Evolutionary conservation across 805 yeast species (phyloP).

Genomic region (Cyberlindnera nakhonratchasimensis): DNA sequence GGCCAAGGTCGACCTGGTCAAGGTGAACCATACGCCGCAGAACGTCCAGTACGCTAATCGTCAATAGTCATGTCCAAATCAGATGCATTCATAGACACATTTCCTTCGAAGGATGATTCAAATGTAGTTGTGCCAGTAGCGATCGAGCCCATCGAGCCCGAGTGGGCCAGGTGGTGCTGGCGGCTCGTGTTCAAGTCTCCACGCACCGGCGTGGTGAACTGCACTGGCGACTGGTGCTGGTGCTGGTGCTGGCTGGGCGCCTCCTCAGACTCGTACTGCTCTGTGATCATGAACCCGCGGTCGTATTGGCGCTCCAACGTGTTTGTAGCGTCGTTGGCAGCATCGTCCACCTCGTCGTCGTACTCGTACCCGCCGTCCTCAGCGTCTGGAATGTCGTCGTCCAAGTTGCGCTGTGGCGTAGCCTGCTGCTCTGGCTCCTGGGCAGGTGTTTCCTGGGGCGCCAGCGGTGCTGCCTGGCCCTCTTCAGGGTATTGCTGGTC

Average conservation of each 20-base stretch:
- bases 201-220: slow-evolving; percentile 18
- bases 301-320: slow-evolving; percentile 27
- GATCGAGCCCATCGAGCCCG: slow-evolving; percentile 6
- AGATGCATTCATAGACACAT: slow-evolving; percentile 32
- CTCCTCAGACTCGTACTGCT: slow-evolving; percentile 25
- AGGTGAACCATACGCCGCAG: slow-evolving; percentile 15
- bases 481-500: slow-evolving; percentile 16
- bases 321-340: slow-evolving; percentile 18
- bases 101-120: slow-evolving; percentile 24
- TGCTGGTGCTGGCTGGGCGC: slow-evolving; percentile 1
- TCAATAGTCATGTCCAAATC: slow-evolving; percentile 45
- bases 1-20: slow-evolving; percentile 69
- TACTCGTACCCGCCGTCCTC: slow-evolving; percentile 39
- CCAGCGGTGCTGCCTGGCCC: slow-evolving; percentile 1
- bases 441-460: slow-evolving; percentile 1
- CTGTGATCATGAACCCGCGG: slow-evolving; percentile 25
- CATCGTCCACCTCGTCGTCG: slow-evolving; percentile 34
- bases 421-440: background rate
- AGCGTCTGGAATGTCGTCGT: slow-evolving; percentile 17
- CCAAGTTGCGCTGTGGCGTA: slow-evolving; percentile 10
- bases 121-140: slow-evolving; percentile 9
- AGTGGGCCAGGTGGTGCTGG: slow-evolving; percentile 10
- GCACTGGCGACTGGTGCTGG: slow-evolving; percentile 21
- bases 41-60: slow-evolving; percentile 24
- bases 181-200: slow-evolving; percentile 7